A percentile compares a stretch with the other conserved stretches of the same genome.
Conservation (phyloP, 1,139 yeast species). For the Suhomyces panamericanus region DNA sequence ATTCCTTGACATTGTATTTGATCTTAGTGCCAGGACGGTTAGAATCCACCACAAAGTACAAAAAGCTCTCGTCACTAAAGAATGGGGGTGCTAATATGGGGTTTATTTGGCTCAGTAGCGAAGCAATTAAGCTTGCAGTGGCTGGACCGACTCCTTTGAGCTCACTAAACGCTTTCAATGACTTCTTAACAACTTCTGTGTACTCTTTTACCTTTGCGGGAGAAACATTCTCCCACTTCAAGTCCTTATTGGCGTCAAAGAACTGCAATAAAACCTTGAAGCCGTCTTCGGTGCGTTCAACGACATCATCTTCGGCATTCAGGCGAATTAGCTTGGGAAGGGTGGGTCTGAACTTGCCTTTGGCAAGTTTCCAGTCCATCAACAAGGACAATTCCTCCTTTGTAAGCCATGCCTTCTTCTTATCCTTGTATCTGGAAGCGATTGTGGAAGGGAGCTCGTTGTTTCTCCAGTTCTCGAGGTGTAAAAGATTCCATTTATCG, state of each 20-base stretch:
- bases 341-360: constrained; percentile 49
- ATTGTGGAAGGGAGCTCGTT: constrained; percentile 28
- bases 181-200: constrained; percentile 19
- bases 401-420: constrained; percentile 30
- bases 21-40: constrained; percentile 33
- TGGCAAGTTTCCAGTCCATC: constrained; percentile 53
- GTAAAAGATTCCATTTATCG: constrained; percentile 27
- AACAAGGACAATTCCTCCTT: constrained; percentile 39
- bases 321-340: constrained; percentile 43
- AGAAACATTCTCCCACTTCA: constrained; percentile 13
- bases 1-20: constrained; percentile 46
- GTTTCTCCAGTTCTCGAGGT: constrained; percentile 41
- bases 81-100: constrained; percentile 41
- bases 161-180: constrained; percentile 33
- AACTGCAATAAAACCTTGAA: constrained; percentile 25
- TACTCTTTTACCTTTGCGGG: constrained; percentile 16
- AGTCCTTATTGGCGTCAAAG: constrained; percentile 2
- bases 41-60: constrained; percentile 35
- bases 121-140: constrained; percentile 46
- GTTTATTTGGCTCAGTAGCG: constrained; percentile 28
- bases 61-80: constrained; percentile 50
- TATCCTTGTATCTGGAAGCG: constrained; percentile 19
- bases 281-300: constrained; percentile 31
- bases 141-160: constrained; percentile 55
- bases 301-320: constrained; percentile 33